phyloP scores from a whole-genome alignment of 495 filamentous ascomycete genomes.

The Hypoxylon perforatum region DNA sequence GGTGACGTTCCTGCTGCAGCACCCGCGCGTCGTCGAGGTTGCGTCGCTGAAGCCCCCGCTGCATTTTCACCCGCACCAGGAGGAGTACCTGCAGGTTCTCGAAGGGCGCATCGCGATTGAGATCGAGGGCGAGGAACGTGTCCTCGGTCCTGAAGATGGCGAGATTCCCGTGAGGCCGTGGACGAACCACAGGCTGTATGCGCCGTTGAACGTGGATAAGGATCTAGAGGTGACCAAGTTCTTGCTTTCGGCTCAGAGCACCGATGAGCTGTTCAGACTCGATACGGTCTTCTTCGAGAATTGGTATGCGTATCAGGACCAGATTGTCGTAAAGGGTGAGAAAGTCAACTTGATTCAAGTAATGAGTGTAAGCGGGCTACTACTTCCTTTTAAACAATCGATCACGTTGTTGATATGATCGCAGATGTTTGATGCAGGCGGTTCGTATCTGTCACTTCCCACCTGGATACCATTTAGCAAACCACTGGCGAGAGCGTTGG shows the following conservation, averaged over 20 bases:
- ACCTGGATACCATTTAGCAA: constrained; percentile 58
- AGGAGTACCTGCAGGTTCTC: constrained; percentile 54
- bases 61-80: constrained; percentile 59
- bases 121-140: constrained; percentile 47
- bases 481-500: constrained; percentile 47
- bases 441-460: constrained; percentile 57
- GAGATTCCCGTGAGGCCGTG: constrained; percentile 51
- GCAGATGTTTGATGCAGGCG: constrained; percentile 62
- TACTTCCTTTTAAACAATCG: constrained; percentile 13
- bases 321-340: constrained; percentile 52
- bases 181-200: constrained; percentile 54
- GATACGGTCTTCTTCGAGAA: constrained; percentile 66
- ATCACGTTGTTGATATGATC: constrained; percentile 5
- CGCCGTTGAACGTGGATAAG: constrained; percentile 32
- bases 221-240: constrained; percentile 40
- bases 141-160: constrained; percentile 47
- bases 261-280: constrained; percentile 49
- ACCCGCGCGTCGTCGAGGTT: constrained; percentile 47
- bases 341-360: constrained; percentile 58
- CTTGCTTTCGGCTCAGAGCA: constrained; percentile 47
- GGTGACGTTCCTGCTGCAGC: constrained; percentile 48
- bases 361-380: constrained; percentile 48
- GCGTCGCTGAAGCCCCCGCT: constrained; percentile 54
- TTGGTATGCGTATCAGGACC: constrained; percentile 65
- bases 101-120: constrained; percentile 53